Conservation (phyloP, 108 stramenopile species). For the Skeletonema menzelii region DNA sequence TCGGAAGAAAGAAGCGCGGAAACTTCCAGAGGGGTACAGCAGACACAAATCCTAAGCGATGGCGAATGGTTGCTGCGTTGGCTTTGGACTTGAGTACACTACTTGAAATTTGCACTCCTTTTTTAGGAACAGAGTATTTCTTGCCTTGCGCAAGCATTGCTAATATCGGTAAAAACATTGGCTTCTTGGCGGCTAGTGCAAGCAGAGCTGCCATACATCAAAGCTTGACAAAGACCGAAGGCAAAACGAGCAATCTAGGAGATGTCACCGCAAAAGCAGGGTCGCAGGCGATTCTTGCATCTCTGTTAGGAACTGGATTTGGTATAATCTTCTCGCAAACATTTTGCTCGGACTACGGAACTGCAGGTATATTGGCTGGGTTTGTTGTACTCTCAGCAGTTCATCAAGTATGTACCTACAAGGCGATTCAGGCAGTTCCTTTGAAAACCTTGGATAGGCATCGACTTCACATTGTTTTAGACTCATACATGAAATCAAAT, state of each 20-base stretch:
- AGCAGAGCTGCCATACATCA: constrained; percentile 93
- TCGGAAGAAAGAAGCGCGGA: constrained; percentile 4
- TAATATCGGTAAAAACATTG: constrained; percentile 97
- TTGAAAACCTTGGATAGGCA: constrained; percentile 82
- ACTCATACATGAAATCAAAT: constrained; percentile 44
- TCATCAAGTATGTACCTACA: constrained; percentile 82
- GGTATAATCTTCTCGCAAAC: constrained; percentile 84
- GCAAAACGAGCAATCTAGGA: constrained; percentile 76
- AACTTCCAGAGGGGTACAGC: constrained; percentile 51
- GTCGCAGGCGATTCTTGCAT: constrained; percentile 90
- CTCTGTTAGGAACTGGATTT: constrained; percentile 83
- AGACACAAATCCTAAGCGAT: constrained; percentile 89
- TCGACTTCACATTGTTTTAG: constrained; percentile 63
- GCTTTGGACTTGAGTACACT: constrained; percentile 83
- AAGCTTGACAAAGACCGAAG: constrained; percentile 47
- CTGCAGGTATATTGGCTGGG: constrained; percentile 30
- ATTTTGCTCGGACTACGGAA: constrained; percentile 45
- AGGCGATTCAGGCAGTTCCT: constrained; percentile 72
- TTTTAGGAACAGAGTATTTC: constrained; percentile 74
- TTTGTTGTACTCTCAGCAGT: constrained; percentile 59
- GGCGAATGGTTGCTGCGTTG: constrained; percentile 88
- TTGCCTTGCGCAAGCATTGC: constrained; percentile 88
- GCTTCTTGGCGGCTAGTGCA: constrained; percentile 92
- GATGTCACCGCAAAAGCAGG: constrained; percentile 98
- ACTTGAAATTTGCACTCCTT: constrained; percentile 87